phyloP scores from a whole-genome alignment of 1,139 yeast species.

The Groenewaldozyma sp. region DNA sequence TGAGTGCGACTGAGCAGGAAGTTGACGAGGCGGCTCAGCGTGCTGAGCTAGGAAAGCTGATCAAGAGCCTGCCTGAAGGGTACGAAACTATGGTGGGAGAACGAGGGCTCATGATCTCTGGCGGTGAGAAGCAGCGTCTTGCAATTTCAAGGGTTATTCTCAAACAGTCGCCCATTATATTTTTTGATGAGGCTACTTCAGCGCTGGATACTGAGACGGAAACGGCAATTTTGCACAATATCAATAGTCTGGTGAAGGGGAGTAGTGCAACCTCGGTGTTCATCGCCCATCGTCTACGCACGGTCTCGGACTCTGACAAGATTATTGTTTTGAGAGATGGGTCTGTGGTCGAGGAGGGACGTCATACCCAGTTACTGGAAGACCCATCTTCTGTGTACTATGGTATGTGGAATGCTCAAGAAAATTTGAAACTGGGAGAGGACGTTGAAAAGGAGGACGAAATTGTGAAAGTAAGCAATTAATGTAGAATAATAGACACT shows the following conservation, averaged over 20 bases:
- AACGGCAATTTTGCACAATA: constrained; percentile 67
- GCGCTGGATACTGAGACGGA: constrained; percentile 97
- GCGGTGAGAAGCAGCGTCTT: constrained; percentile 94
- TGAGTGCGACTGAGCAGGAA: constrained; percentile 66
- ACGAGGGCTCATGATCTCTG: constrained; percentile 96
- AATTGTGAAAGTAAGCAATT: too few species aligned
- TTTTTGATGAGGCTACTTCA: constrained; percentile 95
- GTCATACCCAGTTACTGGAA: constrained; percentile 53
- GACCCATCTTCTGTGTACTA: constrained; percentile 54
- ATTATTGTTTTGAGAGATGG: constrained; percentile 83
- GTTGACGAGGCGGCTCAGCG: constrained; percentile 52
- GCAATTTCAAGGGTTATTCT: constrained; percentile 85
- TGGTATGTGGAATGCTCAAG: constrained; percentile 88
- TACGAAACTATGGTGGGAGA: constrained; percentile 89
- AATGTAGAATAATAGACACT: too few species aligned
- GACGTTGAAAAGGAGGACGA: constrained; percentile 28
- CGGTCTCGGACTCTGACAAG: constrained; percentile 90
- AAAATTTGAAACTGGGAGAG: constrained; percentile 32
- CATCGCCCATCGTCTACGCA: constrained; percentile 88
- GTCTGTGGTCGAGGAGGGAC: constrained; percentile 76
- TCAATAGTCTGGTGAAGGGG: constrained; percentile 51
- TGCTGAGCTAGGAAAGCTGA: constrained; percentile 59
- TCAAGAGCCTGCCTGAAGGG: constrained; percentile 75
- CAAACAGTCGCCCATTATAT: constrained; percentile 81
- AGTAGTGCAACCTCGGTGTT: constrained; percentile 66